Evolutionary conservation across 306 rosid species (phyloP).

Genomic region (Fagus sylvatica): DNA sequence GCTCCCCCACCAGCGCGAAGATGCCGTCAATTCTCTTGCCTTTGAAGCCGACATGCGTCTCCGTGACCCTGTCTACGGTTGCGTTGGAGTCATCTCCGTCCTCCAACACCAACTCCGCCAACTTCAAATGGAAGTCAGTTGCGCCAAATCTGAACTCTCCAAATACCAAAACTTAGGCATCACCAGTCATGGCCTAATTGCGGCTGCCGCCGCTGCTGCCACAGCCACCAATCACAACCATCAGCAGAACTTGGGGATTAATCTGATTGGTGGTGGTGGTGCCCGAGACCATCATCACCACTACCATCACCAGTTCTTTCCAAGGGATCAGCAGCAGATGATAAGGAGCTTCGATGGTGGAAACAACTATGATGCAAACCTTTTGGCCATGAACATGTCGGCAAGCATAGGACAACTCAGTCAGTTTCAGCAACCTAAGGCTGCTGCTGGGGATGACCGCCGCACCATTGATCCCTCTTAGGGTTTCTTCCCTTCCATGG

Average conservation of each 20-base stretch:
- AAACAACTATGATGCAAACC: constrained; percentile 64
- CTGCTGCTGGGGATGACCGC: constrained; percentile 69
- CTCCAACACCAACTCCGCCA: constrained; percentile 97
- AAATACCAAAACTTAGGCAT: constrained; percentile 64
- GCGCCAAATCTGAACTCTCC: constrained; percentile 91
- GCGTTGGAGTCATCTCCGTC: constrained; percentile 89
- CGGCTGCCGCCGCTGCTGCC: constrained; percentile 30
- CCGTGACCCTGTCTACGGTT: constrained; percentile 93
- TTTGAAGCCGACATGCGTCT: constrained; percentile 96
- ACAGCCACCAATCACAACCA: constrained; percentile 20
- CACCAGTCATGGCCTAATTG: constrained; percentile 45
- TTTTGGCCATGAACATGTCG: constrained; percentile 76
- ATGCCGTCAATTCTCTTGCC: constrained; percentile 94
- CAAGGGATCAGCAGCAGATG: constrained; percentile 53
- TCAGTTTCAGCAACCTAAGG: constrained; percentile 73
- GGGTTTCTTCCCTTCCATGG: constrained; percentile 29
- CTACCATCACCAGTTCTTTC: constrained; percentile 69
- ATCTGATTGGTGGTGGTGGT: constrained; percentile 15
- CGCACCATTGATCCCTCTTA: constrained; percentile 81
- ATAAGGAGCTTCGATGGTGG: constrained; percentile 39
- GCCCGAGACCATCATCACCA: constrained; percentile 46
- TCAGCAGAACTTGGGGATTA: constrained; percentile 30
- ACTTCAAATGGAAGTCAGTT: constrained; percentile 84
- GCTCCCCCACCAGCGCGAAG: constrained; percentile 94
- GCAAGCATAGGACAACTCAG: constrained; percentile 71